A percentile compares a stretch with the other conserved stretches of the same genome.
Evolutionary conservation across 192 early-diverging fungal species (phyloP).

Genomic region (Chytriomyces sp.): DNA sequence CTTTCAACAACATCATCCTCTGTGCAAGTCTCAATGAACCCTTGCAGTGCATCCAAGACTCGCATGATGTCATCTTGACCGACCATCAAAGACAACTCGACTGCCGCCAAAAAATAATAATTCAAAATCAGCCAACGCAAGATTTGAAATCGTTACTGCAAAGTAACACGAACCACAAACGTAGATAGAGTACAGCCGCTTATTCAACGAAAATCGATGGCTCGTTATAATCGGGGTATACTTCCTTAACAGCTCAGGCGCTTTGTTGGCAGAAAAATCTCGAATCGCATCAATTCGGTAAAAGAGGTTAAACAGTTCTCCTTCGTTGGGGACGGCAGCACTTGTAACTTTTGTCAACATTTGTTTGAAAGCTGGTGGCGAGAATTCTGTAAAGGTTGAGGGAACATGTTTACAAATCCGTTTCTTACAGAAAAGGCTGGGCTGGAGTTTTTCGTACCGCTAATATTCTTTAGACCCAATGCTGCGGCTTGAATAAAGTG

Average conservation of each 20-base stretch:
- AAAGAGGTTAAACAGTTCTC: slow-evolving; percentile 59
- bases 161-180: slow-evolving; percentile 39
- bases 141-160: not conserved
- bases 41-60: slow-evolving; percentile 56
- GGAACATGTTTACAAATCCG: slow-evolving; percentile 8
- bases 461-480: slow-evolving; percentile 56
- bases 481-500: slow-evolving; percentile 54
- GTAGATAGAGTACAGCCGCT: slow-evolving; percentile 53
- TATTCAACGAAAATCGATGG: slow-evolving; percentile 46
- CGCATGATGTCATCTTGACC: slow-evolving; percentile 54
- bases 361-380: slow-evolving; percentile 56
- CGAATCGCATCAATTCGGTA: slow-evolving; percentile 53
- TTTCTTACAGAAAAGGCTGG: not conserved
- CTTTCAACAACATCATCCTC: slow-evolving; percentile 45
- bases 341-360: slow-evolving; percentile 50
- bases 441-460: slow-evolving; percentile 36
- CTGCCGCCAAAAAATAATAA: slow-evolving; percentile 23
- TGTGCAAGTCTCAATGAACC: slow-evolving; percentile 46
- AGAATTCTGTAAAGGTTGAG: slow-evolving; percentile 41
- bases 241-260: slow-evolving; percentile 49
- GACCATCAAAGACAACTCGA: slow-evolving; percentile 50
- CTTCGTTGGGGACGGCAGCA: slow-evolving; percentile 49
- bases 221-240: slow-evolving; percentile 54
- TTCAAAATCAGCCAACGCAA: not conserved
- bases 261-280: slow-evolving; percentile 53